These are phyloP conservation scores for Aspergillus caelatus DNA, from an alignment of 2,329 filamentous ascomycete genomes.

Conservation along the genomic window DNA sequence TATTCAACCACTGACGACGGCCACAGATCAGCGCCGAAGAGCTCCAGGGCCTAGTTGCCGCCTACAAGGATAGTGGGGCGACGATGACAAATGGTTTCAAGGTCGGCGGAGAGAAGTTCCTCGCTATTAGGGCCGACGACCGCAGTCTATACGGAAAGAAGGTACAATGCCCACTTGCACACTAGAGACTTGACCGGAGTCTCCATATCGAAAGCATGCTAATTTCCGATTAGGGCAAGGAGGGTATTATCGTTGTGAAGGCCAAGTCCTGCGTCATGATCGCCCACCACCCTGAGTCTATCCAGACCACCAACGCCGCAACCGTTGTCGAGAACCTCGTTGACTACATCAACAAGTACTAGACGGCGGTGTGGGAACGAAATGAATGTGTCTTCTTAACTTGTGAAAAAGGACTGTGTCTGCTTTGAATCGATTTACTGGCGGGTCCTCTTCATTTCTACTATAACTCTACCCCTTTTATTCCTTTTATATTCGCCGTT, in stretches of 20 bases:
- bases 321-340: slow-evolving; percentile 79
- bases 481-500: slow-evolving; percentile 1
- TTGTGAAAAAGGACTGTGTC: slow-evolving; percentile 14
- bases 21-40: slow-evolving; percentile 57
- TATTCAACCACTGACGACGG: slow-evolving; percentile 9
- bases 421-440: slow-evolving; percentile 18
- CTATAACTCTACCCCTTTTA: slow-evolving; percentile 6
- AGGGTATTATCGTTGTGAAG: slow-evolving; percentile 81
- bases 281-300: slow-evolving; percentile 77
- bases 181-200: background rate
- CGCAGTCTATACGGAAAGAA: slow-evolving; percentile 83
- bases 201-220: slow-evolving; percentile 4
- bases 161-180: slow-evolving; percentile 55
- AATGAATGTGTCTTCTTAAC: slow-evolving; percentile 19
- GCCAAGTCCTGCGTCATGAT: slow-evolving; percentile 87
- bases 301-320: slow-evolving; percentile 74
- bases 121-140: slow-evolving; percentile 75
- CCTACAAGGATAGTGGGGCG: slow-evolving; percentile 54
- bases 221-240: slow-evolving; percentile 64
- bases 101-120: slow-evolving; percentile 75
- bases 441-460: slow-evolving; percentile 9
- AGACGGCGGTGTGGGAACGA: slow-evolving; percentile 54
- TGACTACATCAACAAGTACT: slow-evolving; percentile 79
- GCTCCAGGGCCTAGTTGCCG: slow-evolving; percentile 56
- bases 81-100: slow-evolving; percentile 68